A percentile compares a stretch with the other conserved stretches of the same genome.
phyloP scores from a whole-genome alignment of 2,329 filamentous ascomycete genomes.

The Lasiodiplodia theobromae region DNA sequence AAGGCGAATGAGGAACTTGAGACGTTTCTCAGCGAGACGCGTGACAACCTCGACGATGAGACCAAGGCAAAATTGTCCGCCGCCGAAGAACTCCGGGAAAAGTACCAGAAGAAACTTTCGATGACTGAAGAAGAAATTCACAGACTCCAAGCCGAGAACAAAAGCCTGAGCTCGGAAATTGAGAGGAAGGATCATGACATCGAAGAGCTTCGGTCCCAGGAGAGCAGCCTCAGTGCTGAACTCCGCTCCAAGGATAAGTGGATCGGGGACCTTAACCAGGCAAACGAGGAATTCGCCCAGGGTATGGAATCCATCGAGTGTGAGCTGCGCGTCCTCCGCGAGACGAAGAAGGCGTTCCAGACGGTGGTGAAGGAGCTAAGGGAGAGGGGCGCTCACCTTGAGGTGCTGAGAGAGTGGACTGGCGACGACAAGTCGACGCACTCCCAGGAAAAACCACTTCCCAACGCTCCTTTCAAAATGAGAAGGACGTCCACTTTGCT shows the following conservation, averaged over 20 bases:
- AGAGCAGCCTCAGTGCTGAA: conserved; percentile 36
- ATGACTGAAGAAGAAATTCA: conserved; percentile 37
- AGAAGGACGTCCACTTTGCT: conserved; percentile 17
- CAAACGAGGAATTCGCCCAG: conserved; percentile 37
- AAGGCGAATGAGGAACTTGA: conserved; percentile 43
- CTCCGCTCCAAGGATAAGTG: conserved; percentile 39
- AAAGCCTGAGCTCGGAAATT: conserved; percentile 35
- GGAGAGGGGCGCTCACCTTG: conserved; percentile 38
- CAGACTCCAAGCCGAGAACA: conserved; percentile 23
- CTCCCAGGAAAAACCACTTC: conserved; percentile 18
- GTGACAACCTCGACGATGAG: conserved; percentile 39
- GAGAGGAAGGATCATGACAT: conserved; percentile 43
- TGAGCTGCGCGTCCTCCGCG: conserved; percentile 39
- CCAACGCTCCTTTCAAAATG: background rate
- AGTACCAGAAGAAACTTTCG: conserved; percentile 43
- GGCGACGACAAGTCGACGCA: conserved; percentile 3
- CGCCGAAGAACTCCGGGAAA: conserved; percentile 38
- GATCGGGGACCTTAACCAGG: conserved; percentile 39
- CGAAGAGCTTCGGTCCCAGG: conserved; percentile 36
- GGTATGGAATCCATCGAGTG: conserved; percentile 40
- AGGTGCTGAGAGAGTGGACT: conserved; percentile 39
- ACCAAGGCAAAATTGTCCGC: conserved; percentile 43
- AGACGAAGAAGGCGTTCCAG: conserved; percentile 44
- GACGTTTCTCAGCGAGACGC: conserved; percentile 41
- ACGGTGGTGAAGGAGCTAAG: conserved; percentile 41